Base-by-base conservation (phyloP, 2,329 filamentous ascomycete species). In the Colletotrichum falcatum region DNA sequence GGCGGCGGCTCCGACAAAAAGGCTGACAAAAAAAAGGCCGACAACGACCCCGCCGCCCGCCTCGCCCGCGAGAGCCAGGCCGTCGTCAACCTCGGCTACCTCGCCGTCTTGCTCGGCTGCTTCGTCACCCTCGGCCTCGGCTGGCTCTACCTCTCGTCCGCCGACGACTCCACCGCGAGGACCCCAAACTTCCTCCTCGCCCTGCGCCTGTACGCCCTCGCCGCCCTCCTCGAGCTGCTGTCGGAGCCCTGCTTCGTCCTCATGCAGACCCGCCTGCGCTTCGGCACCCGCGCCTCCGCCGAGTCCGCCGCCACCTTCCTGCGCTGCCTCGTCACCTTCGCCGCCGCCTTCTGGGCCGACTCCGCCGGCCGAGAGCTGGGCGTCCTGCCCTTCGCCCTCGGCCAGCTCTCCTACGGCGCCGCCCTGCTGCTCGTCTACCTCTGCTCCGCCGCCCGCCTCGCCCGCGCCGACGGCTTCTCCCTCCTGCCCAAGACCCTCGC, bases 241-340 rank as follows among this genome's bases (percentile, higher is more conserved):
- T 91, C 92, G 1, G 96, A 99, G 81, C 96, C 96, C 0, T 92
- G 91, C 63, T 99, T 98, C 79, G 93, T 95, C 1, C 89, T 97
- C 42, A 90, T 95, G 73, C 95, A 98, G 81, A 91, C 93, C 73
- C 90, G 91, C 59, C 88, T 97, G 74, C 86, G 92, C 33, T 97
- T 97, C 77, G 91, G 90, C 65, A 90, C 92, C 18, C 89, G 96
- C 39, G 96, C 95, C 1, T 85, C 87, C 3, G 94, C 95, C 58
- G 97, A 99, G 82, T 92, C 92, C n/a, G 79, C 87, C 30, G 95
- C 94, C 28, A 96, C 95, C 0, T 87, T 97, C 58, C 77, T 90
- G 42, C 91, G 94, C 74, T 98, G 95, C 76, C 74, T 91, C 46
- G 84, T 90, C 18, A 96, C 94, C 0, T 94, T 96, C 72, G 88